Evolutionary conservation across 2,329 filamentous ascomycete species (phyloP).

Genomic region (Aspergillus fumigatus): DNA sequence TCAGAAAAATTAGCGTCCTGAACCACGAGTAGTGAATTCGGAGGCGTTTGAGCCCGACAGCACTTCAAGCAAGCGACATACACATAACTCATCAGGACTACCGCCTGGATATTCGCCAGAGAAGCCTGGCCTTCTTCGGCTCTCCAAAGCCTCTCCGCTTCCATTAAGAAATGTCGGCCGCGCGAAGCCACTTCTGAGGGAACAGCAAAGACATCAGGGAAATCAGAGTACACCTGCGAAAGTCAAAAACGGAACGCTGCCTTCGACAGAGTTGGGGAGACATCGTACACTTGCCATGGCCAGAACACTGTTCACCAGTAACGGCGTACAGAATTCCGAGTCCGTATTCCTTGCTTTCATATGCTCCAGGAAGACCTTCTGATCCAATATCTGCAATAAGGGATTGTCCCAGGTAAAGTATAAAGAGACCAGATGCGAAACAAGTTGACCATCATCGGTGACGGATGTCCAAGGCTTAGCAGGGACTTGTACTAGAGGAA

Average conservation of each 20-base stretch:
- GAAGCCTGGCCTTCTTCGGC: constrained; percentile 30
- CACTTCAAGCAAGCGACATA: constrained; percentile 15
- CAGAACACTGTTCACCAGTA: constrained; percentile 84
- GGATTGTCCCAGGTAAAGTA: constrained; percentile 95
- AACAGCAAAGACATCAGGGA: constrained; percentile 25
- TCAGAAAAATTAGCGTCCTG: constrained; percentile 12
- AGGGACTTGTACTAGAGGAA: constrained; percentile 30
- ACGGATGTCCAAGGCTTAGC: constrained; percentile 66
- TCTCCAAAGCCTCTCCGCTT: constrained; percentile 34
- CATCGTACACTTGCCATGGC: constrained; percentile 45
- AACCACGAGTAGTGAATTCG: neutral
- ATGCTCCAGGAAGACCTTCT: constrained; percentile 64
- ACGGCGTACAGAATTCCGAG: constrained; percentile 72
- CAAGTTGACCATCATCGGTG: constrained; percentile 67
- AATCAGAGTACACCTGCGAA: constrained; percentile 33
- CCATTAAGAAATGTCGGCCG: constrained; percentile 31
- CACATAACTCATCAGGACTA: constrained; percentile 31
- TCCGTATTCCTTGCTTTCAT: constrained; percentile 34
- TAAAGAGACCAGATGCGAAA: constrained; percentile 81
- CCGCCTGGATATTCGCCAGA: constrained; percentile 34
- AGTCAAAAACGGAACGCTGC: constrained; percentile 7
- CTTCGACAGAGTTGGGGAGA: neutral
- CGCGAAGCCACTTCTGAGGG: constrained; percentile 25
- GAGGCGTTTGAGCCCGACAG: neutral
- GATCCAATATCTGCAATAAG: constrained; percentile 75